Evolutionary conservation across 345 rosid species (phyloP).

Genomic region (Erysimum cheiranthoides): DNA sequence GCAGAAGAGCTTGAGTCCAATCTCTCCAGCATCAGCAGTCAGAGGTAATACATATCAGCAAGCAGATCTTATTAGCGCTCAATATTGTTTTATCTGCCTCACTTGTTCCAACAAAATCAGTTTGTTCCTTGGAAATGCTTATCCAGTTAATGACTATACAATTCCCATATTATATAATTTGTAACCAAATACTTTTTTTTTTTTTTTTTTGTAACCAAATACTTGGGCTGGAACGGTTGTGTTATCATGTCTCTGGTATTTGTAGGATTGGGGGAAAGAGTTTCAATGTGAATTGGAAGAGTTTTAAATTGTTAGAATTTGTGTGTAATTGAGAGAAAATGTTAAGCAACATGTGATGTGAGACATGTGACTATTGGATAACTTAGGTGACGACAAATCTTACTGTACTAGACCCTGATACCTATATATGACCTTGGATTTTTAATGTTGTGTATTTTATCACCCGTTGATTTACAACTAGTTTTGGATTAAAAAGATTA

Average conservation of each 20-base stretch:
- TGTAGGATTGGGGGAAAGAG: slow-evolving; percentile 6
- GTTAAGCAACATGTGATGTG: slow-evolving; percentile 7
- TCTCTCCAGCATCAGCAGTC: slow-evolving; percentile 13
- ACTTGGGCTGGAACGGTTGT: not conserved
- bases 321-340: slow-evolving; percentile 1
- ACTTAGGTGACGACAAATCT: not conserved
- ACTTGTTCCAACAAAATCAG: slow-evolving; percentile 24
- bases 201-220: too few species aligned
- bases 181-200: too few species aligned
- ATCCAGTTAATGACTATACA: not conserved
- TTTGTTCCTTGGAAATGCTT: not conserved
- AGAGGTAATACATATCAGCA: slow-evolving; percentile 31
- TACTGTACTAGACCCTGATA: too few species aligned
- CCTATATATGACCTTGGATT: too few species aligned
- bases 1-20: slow-evolving; percentile 30
- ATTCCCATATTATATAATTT: not conserved
- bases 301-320: not conserved
- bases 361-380: not conserved
- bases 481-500: too few species aligned
- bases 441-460: too few species aligned
- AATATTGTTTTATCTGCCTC: slow-evolving; percentile 22
- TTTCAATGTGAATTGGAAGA: slow-evolving; percentile 4
- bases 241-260: not conserved
- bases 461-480: too few species aligned
- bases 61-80: slow-evolving; percentile 11